Conservation (phyloP, 192 early-diverging fungal species). For the Rhizoclosmatium globosum region DNA sequence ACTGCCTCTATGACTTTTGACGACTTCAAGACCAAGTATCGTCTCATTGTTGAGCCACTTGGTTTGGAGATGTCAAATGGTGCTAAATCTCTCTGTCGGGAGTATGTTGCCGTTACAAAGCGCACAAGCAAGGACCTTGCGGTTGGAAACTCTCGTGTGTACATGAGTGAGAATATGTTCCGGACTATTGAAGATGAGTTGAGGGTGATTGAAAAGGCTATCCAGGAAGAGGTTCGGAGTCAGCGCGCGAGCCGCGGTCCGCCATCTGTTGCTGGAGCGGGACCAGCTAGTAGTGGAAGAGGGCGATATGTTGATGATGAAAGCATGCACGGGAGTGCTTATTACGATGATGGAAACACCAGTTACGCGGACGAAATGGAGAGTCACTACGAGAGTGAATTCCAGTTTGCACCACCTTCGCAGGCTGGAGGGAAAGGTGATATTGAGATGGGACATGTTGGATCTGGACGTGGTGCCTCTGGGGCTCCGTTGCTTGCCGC, state of each 20-base stretch:
- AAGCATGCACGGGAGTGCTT: background rate
- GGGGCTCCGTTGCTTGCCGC: background rate
- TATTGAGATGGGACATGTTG: constrained; percentile 44
- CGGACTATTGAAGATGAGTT: constrained; percentile 54
- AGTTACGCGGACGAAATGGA: constrained; percentile 40
- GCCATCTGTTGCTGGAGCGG: background rate
- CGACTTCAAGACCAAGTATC: constrained; percentile 79
- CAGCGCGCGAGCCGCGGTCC: constrained; percentile 6
- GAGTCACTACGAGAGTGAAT: constrained; percentile 47
- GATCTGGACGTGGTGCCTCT: background rate
- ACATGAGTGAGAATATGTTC: constrained; percentile 55
- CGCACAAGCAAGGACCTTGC: constrained; percentile 54
- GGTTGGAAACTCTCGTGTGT: constrained; percentile 49
- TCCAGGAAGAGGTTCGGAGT: constrained; percentile 45
- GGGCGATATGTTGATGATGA: constrained; percentile 23
- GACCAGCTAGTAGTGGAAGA: constrained; percentile 16
- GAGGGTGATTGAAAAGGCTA: constrained; percentile 48
- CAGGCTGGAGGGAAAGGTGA: constrained; percentile 17
- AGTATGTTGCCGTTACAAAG: constrained; percentile 44
- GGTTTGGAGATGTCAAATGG: constrained; percentile 42
- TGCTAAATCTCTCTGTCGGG: constrained; percentile 42
- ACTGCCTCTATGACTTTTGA: constrained; percentile 73
- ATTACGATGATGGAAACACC: constrained; percentile 28
- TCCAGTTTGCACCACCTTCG: constrained; percentile 13
- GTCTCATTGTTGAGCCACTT: constrained; percentile 60